Evolutionary conservation across 2,329 filamentous ascomycete species (phyloP).

Genomic region (Biscogniauxia mediterranea): DNA sequence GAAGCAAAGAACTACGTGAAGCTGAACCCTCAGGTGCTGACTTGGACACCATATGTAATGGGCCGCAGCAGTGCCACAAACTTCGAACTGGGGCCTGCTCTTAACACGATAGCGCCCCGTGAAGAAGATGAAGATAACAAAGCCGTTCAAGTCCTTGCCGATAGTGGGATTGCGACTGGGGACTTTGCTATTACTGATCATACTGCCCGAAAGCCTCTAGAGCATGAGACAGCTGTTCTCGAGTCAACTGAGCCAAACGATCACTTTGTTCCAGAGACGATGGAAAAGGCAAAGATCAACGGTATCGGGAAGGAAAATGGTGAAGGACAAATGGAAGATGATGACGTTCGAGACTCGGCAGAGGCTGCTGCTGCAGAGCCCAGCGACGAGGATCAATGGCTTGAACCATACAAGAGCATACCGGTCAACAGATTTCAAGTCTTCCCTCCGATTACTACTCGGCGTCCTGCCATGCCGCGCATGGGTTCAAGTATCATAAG

Average conservation of each 20-base stretch:
- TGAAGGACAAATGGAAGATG: slow-evolving; percentile 17
- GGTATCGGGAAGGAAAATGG: slow-evolving; percentile 26
- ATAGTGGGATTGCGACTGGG: slow-evolving; percentile 32
- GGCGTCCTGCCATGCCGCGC: slow-evolving; percentile 47
- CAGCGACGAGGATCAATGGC: slow-evolving; percentile 42
- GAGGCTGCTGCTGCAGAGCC: slow-evolving; percentile 22
- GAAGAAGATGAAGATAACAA: slow-evolving; percentile 65
- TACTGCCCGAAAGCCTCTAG: slow-evolving; percentile 31
- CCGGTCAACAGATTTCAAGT: slow-evolving; percentile 74
- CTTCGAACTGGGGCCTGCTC: slow-evolving; percentile 75
- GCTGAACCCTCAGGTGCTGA: slow-evolving; percentile 74
- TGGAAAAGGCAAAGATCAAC: slow-evolving; percentile 25
- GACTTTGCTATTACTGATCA: slow-evolving; percentile 26
- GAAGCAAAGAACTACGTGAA: slow-evolving; percentile 85
- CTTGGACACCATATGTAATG: slow-evolving; percentile 98
- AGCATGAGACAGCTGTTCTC: slow-evolving; percentile 31
- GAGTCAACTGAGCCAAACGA: slow-evolving; percentile 42
- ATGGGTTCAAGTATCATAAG: slow-evolving; percentile 40
- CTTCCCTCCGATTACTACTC: slow-evolving; percentile 63
- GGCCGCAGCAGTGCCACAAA: slow-evolving; percentile 78
- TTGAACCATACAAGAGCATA: slow-evolving; percentile 52
- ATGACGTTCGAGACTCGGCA: slow-evolving; percentile 10
- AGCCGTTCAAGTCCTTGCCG: slow-evolving; percentile 31
- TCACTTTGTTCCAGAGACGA: slow-evolving; percentile 19
- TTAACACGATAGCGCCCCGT: slow-evolving; percentile 84